Evolutionary conservation across 2,329 filamentous ascomycete species (phyloP).

Genomic region (Aspergillus carbonarius): DNA sequence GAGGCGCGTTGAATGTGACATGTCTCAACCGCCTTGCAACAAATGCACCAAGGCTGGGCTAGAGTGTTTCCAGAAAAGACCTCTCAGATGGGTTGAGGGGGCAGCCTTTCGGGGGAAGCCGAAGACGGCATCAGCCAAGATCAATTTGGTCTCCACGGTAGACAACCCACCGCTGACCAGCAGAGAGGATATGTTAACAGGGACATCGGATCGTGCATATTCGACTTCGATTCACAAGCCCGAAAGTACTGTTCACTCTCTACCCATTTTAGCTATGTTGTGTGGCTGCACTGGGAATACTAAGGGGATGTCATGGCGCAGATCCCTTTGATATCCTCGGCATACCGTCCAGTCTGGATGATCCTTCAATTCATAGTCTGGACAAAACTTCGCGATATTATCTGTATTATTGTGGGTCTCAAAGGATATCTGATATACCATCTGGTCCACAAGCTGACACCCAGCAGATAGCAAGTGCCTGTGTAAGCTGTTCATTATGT

Average conservation of each 20-base stretch:
- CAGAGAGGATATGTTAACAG: not conserved
- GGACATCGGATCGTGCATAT: not conserved
- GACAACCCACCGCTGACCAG: no score
- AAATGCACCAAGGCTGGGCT: constrained; percentile 36
- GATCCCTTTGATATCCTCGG: no score
- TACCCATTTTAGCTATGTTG: no score
- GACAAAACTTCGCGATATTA: constrained; percentile 29
- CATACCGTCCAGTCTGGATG: constrained; percentile 14
- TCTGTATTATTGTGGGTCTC: constrained; percentile 32
- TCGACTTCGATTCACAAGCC: not conserved
- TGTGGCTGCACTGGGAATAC: no score
- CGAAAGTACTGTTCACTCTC: not conserved
- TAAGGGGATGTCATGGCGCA: no score
- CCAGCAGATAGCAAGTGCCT: constrained; percentile 29
- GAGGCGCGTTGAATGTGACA: constrained; percentile 34
- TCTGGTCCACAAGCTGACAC: not conserved
- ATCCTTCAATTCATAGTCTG: constrained; percentile 15
- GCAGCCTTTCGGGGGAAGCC: constrained; percentile 31
- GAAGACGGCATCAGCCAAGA: not conserved
- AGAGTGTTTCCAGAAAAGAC: constrained; percentile 33
- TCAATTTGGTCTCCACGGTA: no score
- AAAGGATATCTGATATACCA: not conserved
- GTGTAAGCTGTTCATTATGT: constrained; percentile 33
- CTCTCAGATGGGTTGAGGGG: constrained; percentile 35
- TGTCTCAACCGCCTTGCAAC: constrained; percentile 25